Evolutionary conservation across 306 rosid species (phyloP).

Genomic region (Castanopsis chinensis): DNA sequence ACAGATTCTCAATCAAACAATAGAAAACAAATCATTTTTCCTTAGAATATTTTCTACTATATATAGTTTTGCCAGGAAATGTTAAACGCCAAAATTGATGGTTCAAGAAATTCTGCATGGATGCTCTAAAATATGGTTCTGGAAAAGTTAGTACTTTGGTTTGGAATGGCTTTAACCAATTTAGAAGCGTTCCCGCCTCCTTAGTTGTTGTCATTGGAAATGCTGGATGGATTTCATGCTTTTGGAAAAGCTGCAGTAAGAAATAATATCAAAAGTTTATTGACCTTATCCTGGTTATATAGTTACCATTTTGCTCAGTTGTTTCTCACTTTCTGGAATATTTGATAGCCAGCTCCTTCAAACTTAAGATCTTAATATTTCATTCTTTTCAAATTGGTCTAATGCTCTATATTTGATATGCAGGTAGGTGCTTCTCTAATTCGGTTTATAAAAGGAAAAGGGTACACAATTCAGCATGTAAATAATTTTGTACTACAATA

Average conservation of each 20-base stretch:
- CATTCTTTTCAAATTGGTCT: constrained; percentile 5
- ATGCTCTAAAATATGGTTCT: background rate
- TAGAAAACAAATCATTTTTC: too few relatives aligned
- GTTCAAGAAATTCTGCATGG: background rate
- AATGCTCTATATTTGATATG: constrained; percentile 36
- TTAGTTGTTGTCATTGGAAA: background rate
- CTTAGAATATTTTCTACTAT: too few relatives aligned
- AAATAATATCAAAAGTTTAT: background rate
- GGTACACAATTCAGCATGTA: constrained; percentile 41
- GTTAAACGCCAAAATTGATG: too few relatives aligned
- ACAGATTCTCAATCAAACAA: too few relatives aligned
- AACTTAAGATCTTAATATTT: background rate
- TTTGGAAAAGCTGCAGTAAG: background rate
- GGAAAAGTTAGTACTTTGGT: background rate
- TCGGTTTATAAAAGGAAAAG: constrained; percentile 75
- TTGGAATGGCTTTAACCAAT: background rate
- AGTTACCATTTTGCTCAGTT: background rate
- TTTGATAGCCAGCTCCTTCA: background rate
- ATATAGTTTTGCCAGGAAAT: too few relatives aligned
- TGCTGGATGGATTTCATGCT: background rate
- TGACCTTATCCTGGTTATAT: background rate
- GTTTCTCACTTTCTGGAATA: constrained; percentile 16
- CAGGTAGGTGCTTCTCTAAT: constrained; percentile 86
- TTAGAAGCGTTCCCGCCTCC: background rate
- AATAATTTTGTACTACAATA: constrained; percentile 5